These are phyloP conservation scores for Lipomyces oligophaga DNA, from an alignment of 805 yeast species.

Conservation along the genomic window DNA sequence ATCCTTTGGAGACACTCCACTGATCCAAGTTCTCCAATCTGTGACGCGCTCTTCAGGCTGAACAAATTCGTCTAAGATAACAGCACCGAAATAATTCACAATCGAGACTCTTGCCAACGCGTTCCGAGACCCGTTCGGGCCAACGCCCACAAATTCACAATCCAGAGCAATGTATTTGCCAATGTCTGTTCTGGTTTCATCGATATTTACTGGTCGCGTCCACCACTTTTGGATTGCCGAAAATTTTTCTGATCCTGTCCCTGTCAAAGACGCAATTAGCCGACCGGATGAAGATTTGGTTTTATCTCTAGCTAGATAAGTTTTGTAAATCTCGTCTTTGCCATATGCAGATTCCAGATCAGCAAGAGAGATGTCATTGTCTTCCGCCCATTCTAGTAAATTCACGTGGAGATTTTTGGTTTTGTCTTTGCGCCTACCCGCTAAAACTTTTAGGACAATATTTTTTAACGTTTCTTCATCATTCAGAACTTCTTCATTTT, in stretches of 20 bases:
- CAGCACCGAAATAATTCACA: slow-evolving; percentile 76
- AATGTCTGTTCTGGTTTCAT: slow-evolving; percentile 35
- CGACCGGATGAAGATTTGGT: slow-evolving; percentile 17
- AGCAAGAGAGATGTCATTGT: slow-evolving; percentile 32
- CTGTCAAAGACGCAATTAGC: slow-evolving; percentile 16
- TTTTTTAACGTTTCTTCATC: neutral
- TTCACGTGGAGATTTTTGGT: neutral
- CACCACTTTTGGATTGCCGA: slow-evolving; percentile 3
- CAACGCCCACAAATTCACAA: slow-evolving; percentile 93
- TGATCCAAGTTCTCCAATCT: slow-evolving; percentile 90
- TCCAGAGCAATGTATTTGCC: slow-evolving; percentile 82
- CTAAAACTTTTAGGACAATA: slow-evolving; percentile 6
- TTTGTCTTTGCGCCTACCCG: neutral
- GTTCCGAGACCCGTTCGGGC: slow-evolving; percentile 60
- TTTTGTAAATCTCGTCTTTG: slow-evolving; percentile 6
- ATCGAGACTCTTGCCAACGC: slow-evolving; percentile 83
- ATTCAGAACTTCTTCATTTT: neutral
- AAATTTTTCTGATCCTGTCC: neutral
- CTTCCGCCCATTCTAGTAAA: slow-evolving; percentile 34
- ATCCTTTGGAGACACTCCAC: slow-evolving; percentile 72
- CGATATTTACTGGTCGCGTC: slow-evolving; percentile 21
- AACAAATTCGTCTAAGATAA: slow-evolving; percentile 69
- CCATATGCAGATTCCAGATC: slow-evolving; percentile 32
- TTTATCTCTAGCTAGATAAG: neutral
- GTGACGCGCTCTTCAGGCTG: slow-evolving; percentile 71